Base-by-base conservation (phyloP, 2,329 filamentous ascomycete species). In the Rutstroemia sp. region DNA sequence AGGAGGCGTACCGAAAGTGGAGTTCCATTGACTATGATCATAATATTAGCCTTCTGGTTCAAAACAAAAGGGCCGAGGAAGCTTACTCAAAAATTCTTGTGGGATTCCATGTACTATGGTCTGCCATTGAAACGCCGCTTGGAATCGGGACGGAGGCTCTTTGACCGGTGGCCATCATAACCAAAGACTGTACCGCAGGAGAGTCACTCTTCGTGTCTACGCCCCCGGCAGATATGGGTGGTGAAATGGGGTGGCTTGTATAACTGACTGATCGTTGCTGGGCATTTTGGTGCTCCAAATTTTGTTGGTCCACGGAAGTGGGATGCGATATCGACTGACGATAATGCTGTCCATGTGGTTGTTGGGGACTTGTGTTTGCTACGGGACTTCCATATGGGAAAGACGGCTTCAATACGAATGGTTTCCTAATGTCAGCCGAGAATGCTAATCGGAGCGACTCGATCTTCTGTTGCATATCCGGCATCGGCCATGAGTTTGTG, bases 361-460 rank as follows among this genome's bases (percentile, higher is more conserved):
- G 55, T 2, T 66, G 63, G 30, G 66, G 64, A 48, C 59, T 67
- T 7, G 52, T 59, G 51, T 65, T 58, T 9, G 61, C 54, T 12
- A 59, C 61, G 23, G 92, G 89, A 71, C 89, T 94, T 56, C 90
- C 87, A 66, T 92, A 91, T 0, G 91, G 90, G 67, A 96, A 96
- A 50, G 82, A 88, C 3, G 88, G 82, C 71, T 95, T 96, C 58
- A 97, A 75, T 62, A 92, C 88, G 71, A 97, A 97, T 2, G 91
- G 87, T 68, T 90, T 92, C 63, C 80, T 84, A 23, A 79, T 80
- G 70, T 97, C 89, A 53, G 89, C 88, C 27, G 92, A 96, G 68
- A 97, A 97, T 4, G 92, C 92, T 67, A 92, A 85, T 42, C 92
- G 85, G 34, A 97, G 81, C 41, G 89, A 87, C 68, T 96, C 87